Evolutionary conservation across 2,329 filamentous ascomycete genomes (phyloP), one percentile per base, ranked within the genome.

Genomic region (Teratosphaeria nubilosa): DNA sequence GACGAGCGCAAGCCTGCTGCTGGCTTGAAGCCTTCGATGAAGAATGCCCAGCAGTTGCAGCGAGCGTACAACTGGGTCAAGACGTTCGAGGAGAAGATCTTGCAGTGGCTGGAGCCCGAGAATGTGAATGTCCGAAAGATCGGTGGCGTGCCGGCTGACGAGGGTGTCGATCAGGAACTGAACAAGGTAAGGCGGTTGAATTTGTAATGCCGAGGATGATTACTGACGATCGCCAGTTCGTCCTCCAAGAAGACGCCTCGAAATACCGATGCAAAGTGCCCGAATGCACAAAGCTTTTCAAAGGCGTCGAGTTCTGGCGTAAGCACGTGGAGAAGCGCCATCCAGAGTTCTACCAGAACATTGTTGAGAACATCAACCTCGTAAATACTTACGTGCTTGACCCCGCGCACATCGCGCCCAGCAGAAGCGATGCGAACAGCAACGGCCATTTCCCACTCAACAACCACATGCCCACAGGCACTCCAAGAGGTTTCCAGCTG

Each of bases 251-350:
- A 73, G 95, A 99, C 66, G 91, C 96, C 73, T 87, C 92, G 68
- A 97, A 97, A 72, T 99, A 87, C 80, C 85, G 95, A 60, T 99
- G 94, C 81, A 95, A 94, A 73, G 91, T 95, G 3, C 92, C 92
- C 1, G 91, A 96, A 45, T 99, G 94, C 74, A 87, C 88, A 11
- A 99, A 99, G 75, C 78, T 99, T 7, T 99, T 99, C 81, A 97
- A 97, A 74, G 94, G 94, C 59, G 88, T 95, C 51, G 85, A 92
- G 66, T 99, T 99, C 72, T 99, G 95, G 92, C 86, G 86, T 69
- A 99, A 99, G 78, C 94, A 99, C 68, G 86, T 97, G 16, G 92
- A 97, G 75, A 99, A 99, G 77, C 86, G 95, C 59, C 94, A 99
- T 72, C 73, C 82, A 0, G 92, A 97, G 56, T 99, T 91, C 88